Conservation (phyloP, 1,284 basidiomycete genomes). For the Sporisorium reilianum region DNA sequence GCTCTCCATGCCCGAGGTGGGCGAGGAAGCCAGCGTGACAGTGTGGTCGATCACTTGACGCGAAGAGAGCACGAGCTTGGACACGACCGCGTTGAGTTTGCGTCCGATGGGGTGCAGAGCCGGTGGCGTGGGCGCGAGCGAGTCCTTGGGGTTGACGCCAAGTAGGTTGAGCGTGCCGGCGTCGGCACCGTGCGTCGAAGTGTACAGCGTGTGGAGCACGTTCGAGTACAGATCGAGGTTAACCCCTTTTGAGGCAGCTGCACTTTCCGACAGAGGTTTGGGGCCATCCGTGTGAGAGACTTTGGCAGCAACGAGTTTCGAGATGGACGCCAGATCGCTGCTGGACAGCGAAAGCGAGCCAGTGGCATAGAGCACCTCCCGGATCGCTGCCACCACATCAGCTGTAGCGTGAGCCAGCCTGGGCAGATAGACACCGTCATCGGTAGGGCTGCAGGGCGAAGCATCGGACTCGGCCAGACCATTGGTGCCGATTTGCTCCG, state of each 20-base stretch:
- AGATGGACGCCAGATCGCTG: slow-evolving; percentile 45
- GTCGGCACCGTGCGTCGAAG: slow-evolving; percentile 7
- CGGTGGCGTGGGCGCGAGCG: slow-evolving; percentile 22
- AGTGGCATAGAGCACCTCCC: slow-evolving; percentile 53
- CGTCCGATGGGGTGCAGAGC: slow-evolving; percentile 69
- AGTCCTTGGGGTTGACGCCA: slow-evolving; percentile 32
- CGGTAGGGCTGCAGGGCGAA: slow-evolving; percentile 12
- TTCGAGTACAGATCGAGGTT: slow-evolving; percentile 27
- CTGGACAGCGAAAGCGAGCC: slow-evolving; percentile 45
- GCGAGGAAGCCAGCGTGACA: slow-evolving; percentile 48
- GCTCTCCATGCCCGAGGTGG: slow-evolving; percentile 40
- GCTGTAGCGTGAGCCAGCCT: slow-evolving; percentile 40
- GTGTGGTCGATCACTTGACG: slow-evolving; percentile 69
- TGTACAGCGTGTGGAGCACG: slow-evolving; percentile 23
- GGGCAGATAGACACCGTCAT: slow-evolving; percentile 30
- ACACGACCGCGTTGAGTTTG: slow-evolving; percentile 71
- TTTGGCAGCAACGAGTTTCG: slow-evolving; percentile 31
- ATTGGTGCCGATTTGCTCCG: slow-evolving; percentile 49
- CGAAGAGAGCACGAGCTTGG: slow-evolving; percentile 71
- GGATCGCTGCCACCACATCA: slow-evolving; percentile 44
- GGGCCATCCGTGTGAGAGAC: background rate
- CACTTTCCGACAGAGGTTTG: background rate
- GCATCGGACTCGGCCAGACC: slow-evolving; percentile 44
- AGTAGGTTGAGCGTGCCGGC: slow-evolving; percentile 12
- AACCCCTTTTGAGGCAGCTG: background rate